phyloP scores from a whole-genome alignment of 2,329 filamentous ascomycete genomes.

The Fusarium concolor region DNA sequence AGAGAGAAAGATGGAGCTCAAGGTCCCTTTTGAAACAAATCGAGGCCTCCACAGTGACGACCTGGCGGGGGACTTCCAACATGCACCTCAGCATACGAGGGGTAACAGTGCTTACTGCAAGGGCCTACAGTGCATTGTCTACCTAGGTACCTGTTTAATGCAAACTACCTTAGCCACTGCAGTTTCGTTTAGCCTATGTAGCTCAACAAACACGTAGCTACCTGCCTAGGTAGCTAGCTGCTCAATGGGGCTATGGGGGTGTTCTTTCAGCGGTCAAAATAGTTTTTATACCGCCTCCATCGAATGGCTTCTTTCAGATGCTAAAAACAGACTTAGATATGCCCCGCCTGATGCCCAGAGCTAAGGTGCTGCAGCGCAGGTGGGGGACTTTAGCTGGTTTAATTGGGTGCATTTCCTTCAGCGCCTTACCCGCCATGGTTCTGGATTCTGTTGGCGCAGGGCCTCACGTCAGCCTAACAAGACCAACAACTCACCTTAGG shows the following conservation, averaged over 20 bases:
- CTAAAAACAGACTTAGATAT: conserved; percentile 30
- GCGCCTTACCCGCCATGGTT: conserved; percentile 22
- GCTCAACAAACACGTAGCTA: background rate
- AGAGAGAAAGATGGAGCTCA: conserved; percentile 39
- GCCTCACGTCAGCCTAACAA: conserved; percentile 43
- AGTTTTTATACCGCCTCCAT: conserved; percentile 25
- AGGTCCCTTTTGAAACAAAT: conserved; percentile 41
- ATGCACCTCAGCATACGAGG: conserved; percentile 15
- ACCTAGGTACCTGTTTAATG: background rate
- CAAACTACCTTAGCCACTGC: conserved; percentile 19
- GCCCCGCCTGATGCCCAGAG: conserved; percentile 24
- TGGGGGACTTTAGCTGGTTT: conserved; percentile 26
- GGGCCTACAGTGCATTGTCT: conserved; percentile 2
- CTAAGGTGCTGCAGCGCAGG: conserved; percentile 26
- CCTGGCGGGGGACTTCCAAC: conserved; percentile 23
- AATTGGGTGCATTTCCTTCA: conserved; percentile 30
- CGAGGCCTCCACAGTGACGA: conserved; percentile 35
- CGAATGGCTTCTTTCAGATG: conserved; percentile 13
- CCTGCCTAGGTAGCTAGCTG: background rate
- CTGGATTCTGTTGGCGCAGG: conserved; percentile 6
- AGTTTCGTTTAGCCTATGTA: background rate
- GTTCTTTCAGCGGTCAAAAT: conserved; percentile 13
- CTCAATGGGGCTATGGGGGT: conserved; percentile 1
- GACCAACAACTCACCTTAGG: background rate
- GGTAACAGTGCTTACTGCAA: conserved; percentile 22